Base-by-base conservation (phyloP, 1,284 basidiomycete genomes). In the Ceratobasidium sp. region DNA sequence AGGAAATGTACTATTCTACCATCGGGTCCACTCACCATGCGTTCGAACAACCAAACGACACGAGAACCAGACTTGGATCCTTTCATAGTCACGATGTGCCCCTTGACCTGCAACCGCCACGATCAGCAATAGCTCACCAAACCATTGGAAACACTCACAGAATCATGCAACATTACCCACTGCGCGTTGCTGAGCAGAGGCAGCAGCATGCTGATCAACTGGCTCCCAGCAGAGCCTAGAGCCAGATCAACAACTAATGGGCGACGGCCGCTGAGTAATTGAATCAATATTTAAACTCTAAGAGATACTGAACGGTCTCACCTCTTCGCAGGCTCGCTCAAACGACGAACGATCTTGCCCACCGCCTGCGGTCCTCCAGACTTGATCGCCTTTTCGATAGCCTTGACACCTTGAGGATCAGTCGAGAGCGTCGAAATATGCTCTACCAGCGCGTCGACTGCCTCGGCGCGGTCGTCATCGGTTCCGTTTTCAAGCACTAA, bases 61-160 rank as follows among this genome's bases (percentile, higher is more conserved):
- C 92, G 93, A 0, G 92, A 93, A 31, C 92, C 92, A 1, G 92
- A 92, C 84, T 93, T 93, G 80, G 92, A 93, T 34, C 92, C 92
- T 41, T 92, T 88, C 29, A 94, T 84, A 16, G 92, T 94, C 63
- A 94, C 92, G 75, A 93, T 92, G 78, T 94, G 92, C 0, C 92
- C 90, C 49, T 90, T 87, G 78, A 94, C 93, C 79, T 80, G 48
- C 29, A 24, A 0, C 39, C 34, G 27, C 1, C 58, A n/a, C 34
- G 7, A n/a, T 39, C 16, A 41, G 13, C 9, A 43, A 61, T 24
- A 31, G 27, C 48, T 41, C 2, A 46, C n/a, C 11, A n/a, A 63
- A n/a, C 41, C 49, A n/a, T 13, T 8, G 7, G 14, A 59, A 31
- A 59, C 6, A 46, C 79, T 74, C 48, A 80, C 79, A 76, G 92